Evolutionary conservation across 2,329 filamentous ascomycete genomes (phyloP).

Genomic region (Cercospora zeae-maydis): DNA sequence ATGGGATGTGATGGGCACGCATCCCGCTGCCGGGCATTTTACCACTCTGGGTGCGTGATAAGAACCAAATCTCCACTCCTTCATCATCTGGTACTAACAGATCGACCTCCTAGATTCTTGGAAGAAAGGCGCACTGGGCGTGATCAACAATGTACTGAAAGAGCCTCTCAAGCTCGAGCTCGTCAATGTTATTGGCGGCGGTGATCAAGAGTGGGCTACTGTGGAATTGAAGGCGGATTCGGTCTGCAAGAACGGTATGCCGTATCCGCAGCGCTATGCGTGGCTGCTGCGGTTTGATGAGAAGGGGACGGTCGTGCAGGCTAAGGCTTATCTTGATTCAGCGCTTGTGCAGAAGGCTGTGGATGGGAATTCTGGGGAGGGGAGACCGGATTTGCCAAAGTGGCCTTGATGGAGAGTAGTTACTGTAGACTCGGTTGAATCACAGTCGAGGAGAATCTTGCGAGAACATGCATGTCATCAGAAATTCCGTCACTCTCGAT

Average conservation of each 20-base stretch:
- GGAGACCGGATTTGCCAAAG: neutral
- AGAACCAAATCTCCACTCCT: neutral
- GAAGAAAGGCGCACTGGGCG: conserved; percentile 29
- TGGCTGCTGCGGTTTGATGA: conserved; percentile 32
- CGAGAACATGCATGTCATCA: neutral
- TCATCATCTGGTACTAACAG: neutral
- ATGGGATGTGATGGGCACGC: conserved; percentile 33
- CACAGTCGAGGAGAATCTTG: neutral
- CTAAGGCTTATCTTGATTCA: conserved; percentile 28
- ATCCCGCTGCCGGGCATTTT: conserved; percentile 29
- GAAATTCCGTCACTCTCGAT: neutral
- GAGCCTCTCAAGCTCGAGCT: conserved; percentile 27
- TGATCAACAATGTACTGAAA: conserved; percentile 25
- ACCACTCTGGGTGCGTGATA: conserved; percentile 26
- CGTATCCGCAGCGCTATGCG: conserved; percentile 30
- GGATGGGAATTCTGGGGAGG: conserved; percentile 19
- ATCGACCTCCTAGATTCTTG: conserved; percentile 21
- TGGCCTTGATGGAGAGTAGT: neutral
- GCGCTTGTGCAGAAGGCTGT: conserved; percentile 29
- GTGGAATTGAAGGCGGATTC: conserved; percentile 31
- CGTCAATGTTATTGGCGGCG: conserved; percentile 30
- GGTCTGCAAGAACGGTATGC: conserved; percentile 33
- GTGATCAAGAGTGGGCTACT: conserved; percentile 29
- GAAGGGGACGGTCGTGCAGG: conserved; percentile 29
- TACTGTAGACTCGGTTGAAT: neutral